Conservation (phyloP, 768 basidiomycete species). For the Russula lepida region DNA sequence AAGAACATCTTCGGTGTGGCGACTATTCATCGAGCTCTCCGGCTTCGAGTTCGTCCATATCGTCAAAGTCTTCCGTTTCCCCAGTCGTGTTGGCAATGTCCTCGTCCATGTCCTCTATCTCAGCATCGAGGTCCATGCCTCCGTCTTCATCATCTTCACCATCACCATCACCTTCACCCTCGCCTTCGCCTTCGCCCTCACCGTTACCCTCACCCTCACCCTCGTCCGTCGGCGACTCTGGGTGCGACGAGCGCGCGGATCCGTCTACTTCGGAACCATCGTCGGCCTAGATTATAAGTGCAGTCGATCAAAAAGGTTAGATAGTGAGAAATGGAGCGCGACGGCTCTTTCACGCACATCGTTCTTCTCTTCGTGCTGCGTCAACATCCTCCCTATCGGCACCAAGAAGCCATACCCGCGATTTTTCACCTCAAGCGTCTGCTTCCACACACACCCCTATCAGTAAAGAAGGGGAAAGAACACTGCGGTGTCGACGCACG, state of each 20-base stretch:
- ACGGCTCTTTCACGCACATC: slow-evolving; percentile 40
- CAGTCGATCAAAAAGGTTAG: background rate
- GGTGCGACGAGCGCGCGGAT: slow-evolving; percentile 31
- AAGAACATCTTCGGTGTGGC: background rate
- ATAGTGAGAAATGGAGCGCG: too few species aligned
- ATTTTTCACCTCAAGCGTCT: slow-evolving; percentile 55
- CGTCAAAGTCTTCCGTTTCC: slow-evolving; percentile 11
- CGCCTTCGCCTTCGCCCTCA: slow-evolving; percentile 40
- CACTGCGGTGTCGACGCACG: slow-evolving; percentile 32
- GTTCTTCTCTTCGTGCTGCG: slow-evolving; percentile 77
- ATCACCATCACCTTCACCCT: slow-evolving; percentile 46
- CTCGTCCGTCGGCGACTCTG: slow-evolving; percentile 34
- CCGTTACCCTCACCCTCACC: slow-evolving; percentile 26
- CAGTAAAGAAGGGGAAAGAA: background rate
- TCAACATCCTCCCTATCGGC: slow-evolving; percentile 65
- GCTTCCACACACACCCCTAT: slow-evolving; percentile 9
- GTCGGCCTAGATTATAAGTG: slow-evolving; percentile 28
- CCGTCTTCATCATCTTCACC: slow-evolving; percentile 53
- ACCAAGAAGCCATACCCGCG: slow-evolving; percentile 61
- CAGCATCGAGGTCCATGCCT: slow-evolving; percentile 38
- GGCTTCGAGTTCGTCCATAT: slow-evolving; percentile 8
- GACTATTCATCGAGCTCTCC: slow-evolving; percentile 12
- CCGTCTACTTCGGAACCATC: slow-evolving; percentile 36
- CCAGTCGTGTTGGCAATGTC: slow-evolving; percentile 13
- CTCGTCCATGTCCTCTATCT: slow-evolving; percentile 24